These are phyloP conservation scores for Claviceps sp. DNA, from an alignment of 2,329 filamentous ascomycete genomes.

Conservation along the genomic window DNA sequence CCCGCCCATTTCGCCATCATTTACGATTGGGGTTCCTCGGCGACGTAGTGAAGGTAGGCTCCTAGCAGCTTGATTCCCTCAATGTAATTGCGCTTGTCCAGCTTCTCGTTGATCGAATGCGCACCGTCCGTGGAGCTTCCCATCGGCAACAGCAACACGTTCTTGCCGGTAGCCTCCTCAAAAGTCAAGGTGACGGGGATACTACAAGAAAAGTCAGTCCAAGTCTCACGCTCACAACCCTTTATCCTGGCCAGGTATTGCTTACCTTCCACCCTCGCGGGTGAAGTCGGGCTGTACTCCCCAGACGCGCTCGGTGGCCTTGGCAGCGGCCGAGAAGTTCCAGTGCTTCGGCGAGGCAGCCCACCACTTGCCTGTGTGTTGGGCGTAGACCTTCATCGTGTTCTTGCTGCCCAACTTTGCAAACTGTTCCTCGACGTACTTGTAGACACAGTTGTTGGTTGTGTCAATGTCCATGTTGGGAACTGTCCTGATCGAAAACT, in stretches of 20 bases:
- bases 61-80: conserved; percentile 94
- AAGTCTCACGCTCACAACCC: neutral
- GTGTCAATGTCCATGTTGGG: conserved; percentile 91
- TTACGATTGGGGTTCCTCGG: conserved; percentile 58
- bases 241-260: conserved; percentile 23
- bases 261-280: conserved; percentile 78
- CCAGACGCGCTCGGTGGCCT: conserved; percentile 94
- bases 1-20: conserved; percentile 2
- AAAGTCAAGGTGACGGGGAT: conserved; percentile 96
- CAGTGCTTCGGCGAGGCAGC: conserved; percentile 94
- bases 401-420: conserved; percentile 88
- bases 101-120: conserved; percentile 96
- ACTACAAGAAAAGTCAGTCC: conserved; percentile 28
- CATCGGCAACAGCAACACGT: conserved; percentile 90
- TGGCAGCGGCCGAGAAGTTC: conserved; percentile 91
- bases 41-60: conserved; percentile 91
- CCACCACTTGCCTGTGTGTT: conserved; percentile 98
- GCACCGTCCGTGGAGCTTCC: conserved; percentile 92
- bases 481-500: conserved; percentile 96
- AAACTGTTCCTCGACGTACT: conserved; percentile 73
- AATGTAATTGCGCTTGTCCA: conserved; percentile 95
- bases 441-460: conserved; percentile 75
- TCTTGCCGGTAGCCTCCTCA: conserved; percentile 95
- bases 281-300: conserved; percentile 90
- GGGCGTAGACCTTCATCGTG: conserved; percentile 63